Conservation (phyloP, 106 monocot species). For the Gastrodia elata region DNA sequence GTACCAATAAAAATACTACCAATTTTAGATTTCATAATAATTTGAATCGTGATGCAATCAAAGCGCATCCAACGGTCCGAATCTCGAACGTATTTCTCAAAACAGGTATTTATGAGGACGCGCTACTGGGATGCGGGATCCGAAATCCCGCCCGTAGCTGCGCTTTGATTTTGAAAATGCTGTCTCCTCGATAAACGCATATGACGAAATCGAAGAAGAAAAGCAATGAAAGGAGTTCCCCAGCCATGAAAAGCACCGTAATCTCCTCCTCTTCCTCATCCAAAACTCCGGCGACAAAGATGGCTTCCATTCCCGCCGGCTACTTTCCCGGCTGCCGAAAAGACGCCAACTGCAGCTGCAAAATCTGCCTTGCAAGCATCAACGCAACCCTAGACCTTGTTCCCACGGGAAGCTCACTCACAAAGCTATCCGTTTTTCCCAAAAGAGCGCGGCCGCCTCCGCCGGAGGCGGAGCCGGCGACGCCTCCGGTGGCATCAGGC, state of each 20-base stretch:
- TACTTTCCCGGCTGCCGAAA: conserved; percentile 84
- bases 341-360: conserved; percentile 75
- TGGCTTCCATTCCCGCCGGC: neutral
- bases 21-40: no score
- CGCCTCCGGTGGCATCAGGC: conserved; percentile 10
- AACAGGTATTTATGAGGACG: no score
- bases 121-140: no score
- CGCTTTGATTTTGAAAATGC: no score
- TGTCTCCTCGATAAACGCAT: no score
- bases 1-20: no score
- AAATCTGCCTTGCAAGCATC: conserved; percentile 88
- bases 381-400: conserved; percentile 73
- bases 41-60: no score
- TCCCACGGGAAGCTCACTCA: conserved; percentile 19
- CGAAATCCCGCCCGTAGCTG: no score
- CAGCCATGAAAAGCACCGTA: conserved; percentile 6
- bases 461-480: neutral
- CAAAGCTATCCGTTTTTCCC: conserved; percentile 12
- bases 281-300: neutral
- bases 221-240: neutral
- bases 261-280: conserved; percentile 13
- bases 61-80: no score
- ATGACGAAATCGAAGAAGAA: no score
- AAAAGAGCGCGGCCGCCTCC: neutral
- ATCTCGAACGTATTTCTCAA: no score